Evolutionary conservation across 805 yeast species (phyloP), one percentile per base, ranked within the genome.

Genomic region (Starmerella vitae): DNA sequence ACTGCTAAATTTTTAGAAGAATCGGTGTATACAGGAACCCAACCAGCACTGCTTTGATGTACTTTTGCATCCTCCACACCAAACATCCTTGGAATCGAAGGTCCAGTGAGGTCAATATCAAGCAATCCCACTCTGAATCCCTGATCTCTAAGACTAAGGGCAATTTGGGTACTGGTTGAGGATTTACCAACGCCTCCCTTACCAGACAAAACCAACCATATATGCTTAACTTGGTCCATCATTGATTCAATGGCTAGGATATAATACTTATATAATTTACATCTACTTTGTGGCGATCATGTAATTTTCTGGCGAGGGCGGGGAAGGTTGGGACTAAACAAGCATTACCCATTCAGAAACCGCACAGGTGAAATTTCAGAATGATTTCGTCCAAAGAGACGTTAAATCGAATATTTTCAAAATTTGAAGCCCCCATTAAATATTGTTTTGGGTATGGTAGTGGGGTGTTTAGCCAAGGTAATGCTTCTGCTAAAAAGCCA

Each of bases 71-170:
- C 60, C 55, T 91, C 98, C 8, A 85, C 68, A 1, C 96, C 96
- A 63, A 91, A 85, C 93, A 91, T 85, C 37, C 98, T 66, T 3
- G 99, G 98, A 27, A 85, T 62, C 1, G 96, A 86, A 0, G 98
- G 98, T 0, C 98, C 98, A 0, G 98, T 91, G 31, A 91, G 64
- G 63, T 91, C 98, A 17, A 91, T 84, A 55, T 91, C 98, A 19
- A 91, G 63, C 0, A 91, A 93, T 2, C 98, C 98, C n/a, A 91
- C 95, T 50, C 70, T 77, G 53, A 57, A 73, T 2, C 91, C 93
- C 54, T 70, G 64, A 12, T 66, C 62, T 5, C 76, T 82, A 22
- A 91, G 64, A 0, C 86, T 67, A n/a, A 91, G 66, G 0, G 96
- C 97, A 1, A 85, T 66, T 56, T 91, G 99, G 0, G 95, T 82